A percentile compares a stretch with the other conserved stretches of the same genome.
Conservation (phyloP, 2,329 filamentous ascomycete species). For the Aspergillus alliaceus region DNA sequence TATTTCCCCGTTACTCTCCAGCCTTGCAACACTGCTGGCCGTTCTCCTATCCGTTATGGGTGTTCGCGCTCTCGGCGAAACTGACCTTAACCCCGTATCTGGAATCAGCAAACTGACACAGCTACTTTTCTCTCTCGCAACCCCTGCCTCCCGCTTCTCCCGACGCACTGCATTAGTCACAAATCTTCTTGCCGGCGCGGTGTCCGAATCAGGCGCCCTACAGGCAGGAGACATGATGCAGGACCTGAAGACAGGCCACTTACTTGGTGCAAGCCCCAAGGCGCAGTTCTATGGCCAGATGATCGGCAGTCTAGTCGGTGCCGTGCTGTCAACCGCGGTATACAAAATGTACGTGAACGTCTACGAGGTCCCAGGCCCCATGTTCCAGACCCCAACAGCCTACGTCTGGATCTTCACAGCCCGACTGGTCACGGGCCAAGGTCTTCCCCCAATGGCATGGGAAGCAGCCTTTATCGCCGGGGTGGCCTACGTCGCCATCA, state of each 20-base stretch:
- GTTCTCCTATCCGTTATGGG: conserved; percentile 67
- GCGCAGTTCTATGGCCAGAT: conserved; percentile 97
- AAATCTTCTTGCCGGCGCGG: conserved; percentile 89
- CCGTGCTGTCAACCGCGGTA: conserved; percentile 79
- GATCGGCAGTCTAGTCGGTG: conserved; percentile 82
- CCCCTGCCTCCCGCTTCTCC: conserved; percentile 75
- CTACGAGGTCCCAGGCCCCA: conserved; percentile 80
- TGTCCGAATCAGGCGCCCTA: conserved; percentile 79
- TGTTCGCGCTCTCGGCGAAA: conserved; percentile 69
- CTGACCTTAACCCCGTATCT: conserved; percentile 92
- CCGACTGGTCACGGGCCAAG: conserved; percentile 84
- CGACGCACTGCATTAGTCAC: conserved; percentile 82
- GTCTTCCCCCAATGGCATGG: conserved; percentile 78
- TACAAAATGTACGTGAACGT: conserved; percentile 90
- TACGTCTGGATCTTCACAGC: conserved; percentile 99
- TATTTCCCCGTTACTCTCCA: conserved; percentile 73
- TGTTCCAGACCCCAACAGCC: conserved; percentile 91
- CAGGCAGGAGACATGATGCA: conserved; percentile 97
- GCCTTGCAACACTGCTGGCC: conserved; percentile 80
- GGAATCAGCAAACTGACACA: conserved; percentile 97
- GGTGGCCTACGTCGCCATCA: conserved; percentile 69
- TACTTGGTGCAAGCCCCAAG: conserved; percentile 86
- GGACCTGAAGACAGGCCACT: conserved; percentile 92
- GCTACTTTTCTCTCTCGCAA: conserved; percentile 88
- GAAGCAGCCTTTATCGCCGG: conserved; percentile 78